These are phyloP conservation scores for Hymenotorrendiella dingleyae DNA, from an alignment of 2,329 filamentous ascomycete species.

Conservation along the genomic window DNA sequence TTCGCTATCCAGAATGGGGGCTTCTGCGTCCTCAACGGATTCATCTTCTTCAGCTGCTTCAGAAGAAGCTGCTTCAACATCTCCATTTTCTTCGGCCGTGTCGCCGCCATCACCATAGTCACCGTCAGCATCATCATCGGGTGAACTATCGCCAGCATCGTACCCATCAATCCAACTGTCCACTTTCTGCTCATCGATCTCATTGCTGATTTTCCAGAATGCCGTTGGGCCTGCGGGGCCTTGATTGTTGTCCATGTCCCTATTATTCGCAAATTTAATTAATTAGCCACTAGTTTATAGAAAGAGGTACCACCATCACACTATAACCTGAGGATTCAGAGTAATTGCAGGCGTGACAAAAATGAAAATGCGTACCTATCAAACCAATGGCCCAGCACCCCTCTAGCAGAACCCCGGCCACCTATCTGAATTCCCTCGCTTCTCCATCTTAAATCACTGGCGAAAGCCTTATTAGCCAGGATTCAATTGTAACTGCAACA, in stretches of 20 bases:
- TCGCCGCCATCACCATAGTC: constrained; percentile 5
- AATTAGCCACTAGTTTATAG: too few species aligned
- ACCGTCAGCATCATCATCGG: constrained; percentile 4
- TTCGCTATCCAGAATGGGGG: too few species aligned
- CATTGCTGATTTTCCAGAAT: constrained; percentile 68
- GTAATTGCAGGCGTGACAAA: neutral
- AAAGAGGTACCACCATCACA: too few species aligned
- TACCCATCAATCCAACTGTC: constrained; percentile 1
- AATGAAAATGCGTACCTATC: constrained; percentile 48
- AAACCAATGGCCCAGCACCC: constrained; percentile 73
- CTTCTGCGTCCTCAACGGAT: too few species aligned
- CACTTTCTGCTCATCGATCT: constrained; percentile 9
- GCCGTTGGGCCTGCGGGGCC: constrained; percentile 70
- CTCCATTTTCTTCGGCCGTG: too few species aligned
- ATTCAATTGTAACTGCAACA: too few species aligned
- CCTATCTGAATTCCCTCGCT: constrained; percentile 72
- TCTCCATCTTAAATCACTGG: constrained; percentile 66
- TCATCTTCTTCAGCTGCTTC: too few species aligned
- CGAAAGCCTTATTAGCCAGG: constrained; percentile 15
- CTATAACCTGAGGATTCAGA: neutral
- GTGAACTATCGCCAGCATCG: neutral
- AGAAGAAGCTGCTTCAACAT: too few species aligned
- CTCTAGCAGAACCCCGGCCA: constrained; percentile 56
- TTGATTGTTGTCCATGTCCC: constrained; percentile 54
- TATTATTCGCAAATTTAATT: constrained; percentile 30